Base-by-base conservation (phyloP, 495 filamentous ascomycete genomes). In the Evernia prunastri region DNA sequence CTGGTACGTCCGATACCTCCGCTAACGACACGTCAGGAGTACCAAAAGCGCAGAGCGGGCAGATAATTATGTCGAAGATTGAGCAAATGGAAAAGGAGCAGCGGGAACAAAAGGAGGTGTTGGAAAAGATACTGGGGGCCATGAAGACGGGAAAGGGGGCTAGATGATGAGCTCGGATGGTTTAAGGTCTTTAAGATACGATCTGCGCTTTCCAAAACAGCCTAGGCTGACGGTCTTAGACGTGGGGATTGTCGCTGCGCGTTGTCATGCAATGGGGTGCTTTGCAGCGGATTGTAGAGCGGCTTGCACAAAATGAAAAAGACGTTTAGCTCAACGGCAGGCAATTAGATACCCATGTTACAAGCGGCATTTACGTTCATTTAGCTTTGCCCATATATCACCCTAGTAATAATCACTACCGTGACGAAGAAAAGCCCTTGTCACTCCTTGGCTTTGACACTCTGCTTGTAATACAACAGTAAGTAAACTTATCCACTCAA, bases 71-170 rank as follows among this genome's bases (percentile, higher is more conserved):
- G 60, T 58, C 59, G 12, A 60, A 65, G 37, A 69, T 71, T 25
- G 67, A 71, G 51, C 61, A 65, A 17, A 69, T 71, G 58, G 69
- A 71, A 37, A 67, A 69, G 57, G 69, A 69, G 56, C 69, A 69
- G 65, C 31, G 53, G 29, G 69, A 71, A 51, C 64, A 69, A 56
- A 69, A 67, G 29, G 57, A 42, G 20, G 68, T 71, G 69, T 63
- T 71, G 36, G 56, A 59, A 29, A 58, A 67, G 51, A 71, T 71
- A n/a, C 58, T 71, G 51, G 69, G 69, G 7, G 69, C 67, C 36
- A 65, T 71, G 40, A 69, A 33, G 59, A 49, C 3, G 60, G 57
- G 36, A 47, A 54, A 15, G 49, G 60, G 20, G 58, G 49, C 60
- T 4, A 25, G 29, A n/a, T 59, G 13, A 31, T 29, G 5, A 27